These are phyloP conservation scores for Tranzscheliella williamsii DNA, from an alignment of 1,284 basidiomycete genomes.

Conservation along the genomic window DNA sequence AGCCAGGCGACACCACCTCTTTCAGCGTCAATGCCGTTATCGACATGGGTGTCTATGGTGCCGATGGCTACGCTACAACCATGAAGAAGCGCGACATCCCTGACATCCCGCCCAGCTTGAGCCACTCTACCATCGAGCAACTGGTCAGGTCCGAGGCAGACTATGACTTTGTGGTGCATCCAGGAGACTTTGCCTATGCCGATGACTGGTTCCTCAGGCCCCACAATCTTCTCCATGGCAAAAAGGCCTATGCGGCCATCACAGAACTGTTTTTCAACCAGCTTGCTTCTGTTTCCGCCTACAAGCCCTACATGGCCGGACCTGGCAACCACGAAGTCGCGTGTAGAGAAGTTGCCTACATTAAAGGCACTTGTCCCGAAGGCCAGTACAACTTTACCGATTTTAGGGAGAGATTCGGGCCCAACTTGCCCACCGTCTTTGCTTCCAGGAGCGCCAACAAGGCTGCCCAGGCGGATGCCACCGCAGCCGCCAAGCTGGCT, in stretches of 20 bases:
- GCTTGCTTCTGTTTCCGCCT: constrained; percentile 51
- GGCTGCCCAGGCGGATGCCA: constrained; percentile 5
- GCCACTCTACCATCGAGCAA: constrained; percentile 32
- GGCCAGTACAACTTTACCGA: constrained; percentile 50
- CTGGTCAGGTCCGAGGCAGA: constrained; percentile 10
- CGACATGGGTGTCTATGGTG: constrained; percentile 62
- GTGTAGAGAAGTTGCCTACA: constrained; percentile 17
- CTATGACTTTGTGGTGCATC: constrained; percentile 39
- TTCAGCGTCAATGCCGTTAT: constrained; percentile 56
- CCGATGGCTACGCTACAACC: constrained; percentile 55
- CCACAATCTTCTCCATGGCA: constrained; percentile 23
- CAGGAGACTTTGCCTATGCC: constrained; percentile 61
- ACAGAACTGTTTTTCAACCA: constrained; percentile 61
- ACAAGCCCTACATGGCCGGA: constrained; percentile 44
- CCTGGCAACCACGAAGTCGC: constrained; percentile 50
- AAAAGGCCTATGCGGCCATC: constrained; percentile 39
- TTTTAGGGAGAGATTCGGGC: constrained; percentile 19
- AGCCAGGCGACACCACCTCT: constrained; percentile 14
- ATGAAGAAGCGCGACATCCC: constrained; percentile 34
- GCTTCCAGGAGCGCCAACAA: constrained; percentile 4
- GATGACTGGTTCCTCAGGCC: constrained; percentile 57
- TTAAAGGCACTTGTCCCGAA: constrained; percentile 21
- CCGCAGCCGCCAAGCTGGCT: constrained; percentile 6
- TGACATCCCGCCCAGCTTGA: constrained; percentile 15
- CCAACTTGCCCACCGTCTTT: constrained; percentile 39